Percentiles rank a stretch among this genome's conserved stretches.
These are phyloP conservation scores for Gossypium aridum DNA, from an alignment of 441 rosid genomes.

Conservation along the genomic window DNA sequence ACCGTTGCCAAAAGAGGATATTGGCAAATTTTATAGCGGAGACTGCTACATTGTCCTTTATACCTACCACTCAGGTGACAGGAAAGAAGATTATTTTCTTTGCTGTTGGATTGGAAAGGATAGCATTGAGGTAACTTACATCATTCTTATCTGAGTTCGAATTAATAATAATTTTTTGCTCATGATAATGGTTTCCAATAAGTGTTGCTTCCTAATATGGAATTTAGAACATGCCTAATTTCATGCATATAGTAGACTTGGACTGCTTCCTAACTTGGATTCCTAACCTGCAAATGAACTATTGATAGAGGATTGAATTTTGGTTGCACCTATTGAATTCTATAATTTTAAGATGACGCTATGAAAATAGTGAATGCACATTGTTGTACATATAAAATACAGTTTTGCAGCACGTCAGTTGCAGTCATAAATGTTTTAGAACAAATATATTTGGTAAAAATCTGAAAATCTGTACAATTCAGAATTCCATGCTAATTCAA, in stretches of 20 bases:
- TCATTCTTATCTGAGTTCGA: constrained; percentile 7
- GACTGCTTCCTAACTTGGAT: background rate
- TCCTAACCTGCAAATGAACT: background rate
- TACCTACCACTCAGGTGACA: constrained; percentile 86
- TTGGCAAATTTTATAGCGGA: constrained; percentile 93
- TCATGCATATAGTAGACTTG: background rate
- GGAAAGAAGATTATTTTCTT: constrained; percentile 89
- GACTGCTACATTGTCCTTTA: constrained; percentile 94
- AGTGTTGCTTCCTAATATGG: background rate
- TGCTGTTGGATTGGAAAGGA: constrained; percentile 93
- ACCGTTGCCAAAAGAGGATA: constrained; percentile 70
- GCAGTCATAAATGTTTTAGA: background rate
- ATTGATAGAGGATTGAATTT: background rate
- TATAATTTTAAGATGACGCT: background rate
- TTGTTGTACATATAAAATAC: background rate
- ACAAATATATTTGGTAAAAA: background rate
- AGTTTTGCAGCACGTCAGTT: background rate
- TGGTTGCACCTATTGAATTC: background rate
- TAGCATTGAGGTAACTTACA: constrained; percentile 67
- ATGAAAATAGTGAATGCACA: background rate
- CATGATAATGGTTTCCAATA: background rate
- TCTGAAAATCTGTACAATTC: background rate
- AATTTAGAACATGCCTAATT: background rate
- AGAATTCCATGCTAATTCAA: background rate
- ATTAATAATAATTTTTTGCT: background rate